Conservation (phyloP, 306 rosid genomes). For the Ammopiptanthus mongolicus region DNA sequence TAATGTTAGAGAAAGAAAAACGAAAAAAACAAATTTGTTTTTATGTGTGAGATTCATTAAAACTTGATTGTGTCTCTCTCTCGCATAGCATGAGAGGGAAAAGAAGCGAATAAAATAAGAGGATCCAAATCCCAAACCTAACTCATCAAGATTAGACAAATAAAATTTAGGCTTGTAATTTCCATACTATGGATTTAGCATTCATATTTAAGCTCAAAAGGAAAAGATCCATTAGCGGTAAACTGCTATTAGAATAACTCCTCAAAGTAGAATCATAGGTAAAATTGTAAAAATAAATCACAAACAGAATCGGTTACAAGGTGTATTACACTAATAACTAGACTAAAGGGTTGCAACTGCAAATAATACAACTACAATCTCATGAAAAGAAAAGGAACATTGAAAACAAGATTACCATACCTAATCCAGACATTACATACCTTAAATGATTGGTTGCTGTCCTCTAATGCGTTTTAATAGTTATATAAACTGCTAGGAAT, state of each 20-base stretch:
- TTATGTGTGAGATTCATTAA: no score
- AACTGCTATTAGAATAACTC: neutral
- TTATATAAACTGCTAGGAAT: conserved; percentile 15
- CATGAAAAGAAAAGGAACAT: neutral
- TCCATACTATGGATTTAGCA: neutral
- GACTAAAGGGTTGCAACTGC: conserved; percentile 20
- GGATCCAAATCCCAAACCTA: no score
- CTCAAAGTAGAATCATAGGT: neutral
- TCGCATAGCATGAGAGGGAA: no score
- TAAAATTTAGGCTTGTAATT: neutral
- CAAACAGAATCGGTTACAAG: neutral
- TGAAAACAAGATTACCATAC: conserved; percentile 3
- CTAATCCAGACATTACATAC: conserved; percentile 10
- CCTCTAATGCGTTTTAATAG: conserved; percentile 2
- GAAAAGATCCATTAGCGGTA: neutral
- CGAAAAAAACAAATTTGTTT: no score
- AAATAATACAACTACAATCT: conserved; percentile 13
- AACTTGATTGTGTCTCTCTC: no score
- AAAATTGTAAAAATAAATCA: neutral
- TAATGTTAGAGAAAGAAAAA: no score
- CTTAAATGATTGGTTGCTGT: neutral
- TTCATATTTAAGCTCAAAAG: neutral
- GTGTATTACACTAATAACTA: conserved; percentile 6
- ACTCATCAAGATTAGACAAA: neutral
- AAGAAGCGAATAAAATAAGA: no score